phyloP scores from a whole-genome alignment of 2,329 filamentous ascomycete species.

The Colletotrichum theobromicola region DNA sequence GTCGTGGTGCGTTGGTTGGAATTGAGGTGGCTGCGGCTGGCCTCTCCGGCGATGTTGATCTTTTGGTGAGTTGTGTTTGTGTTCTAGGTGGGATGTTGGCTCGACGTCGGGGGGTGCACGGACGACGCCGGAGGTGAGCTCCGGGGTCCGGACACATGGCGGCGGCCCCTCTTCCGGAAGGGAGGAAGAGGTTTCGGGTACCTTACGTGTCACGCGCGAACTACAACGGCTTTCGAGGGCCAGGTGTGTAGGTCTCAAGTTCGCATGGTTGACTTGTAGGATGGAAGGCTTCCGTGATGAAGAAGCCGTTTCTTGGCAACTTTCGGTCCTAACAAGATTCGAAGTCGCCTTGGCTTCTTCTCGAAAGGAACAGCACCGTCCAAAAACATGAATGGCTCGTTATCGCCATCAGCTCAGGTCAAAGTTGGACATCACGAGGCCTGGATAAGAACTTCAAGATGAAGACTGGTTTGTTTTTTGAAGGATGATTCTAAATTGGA shows the following conservation, averaged over 20 bases:
- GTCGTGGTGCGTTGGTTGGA: neutral
- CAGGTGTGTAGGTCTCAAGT: neutral
- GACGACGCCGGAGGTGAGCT: neutral
- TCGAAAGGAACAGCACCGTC: neutral
- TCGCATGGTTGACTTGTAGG: neutral
- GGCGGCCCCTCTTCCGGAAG: neutral
- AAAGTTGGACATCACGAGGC: too few species aligned
- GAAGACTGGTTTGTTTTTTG: neutral
- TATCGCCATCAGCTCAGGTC: neutral
- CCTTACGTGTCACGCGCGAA: neutral
- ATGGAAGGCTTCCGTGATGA: neutral
- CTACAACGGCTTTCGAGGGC: neutral
- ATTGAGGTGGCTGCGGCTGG: neutral
- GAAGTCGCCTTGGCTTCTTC: neutral
- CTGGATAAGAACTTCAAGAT: neutral
- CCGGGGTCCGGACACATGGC: neutral
- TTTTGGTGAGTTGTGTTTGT: rapidly evolving
- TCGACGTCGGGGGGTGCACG: neutral
- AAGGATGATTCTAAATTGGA: neutral
- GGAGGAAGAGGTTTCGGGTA: neutral
- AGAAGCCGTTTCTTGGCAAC: neutral
- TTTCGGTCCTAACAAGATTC: neutral
- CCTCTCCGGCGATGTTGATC: neutral
- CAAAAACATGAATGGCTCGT: rapidly evolving
- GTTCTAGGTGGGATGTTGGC: neutral